Conservation (phyloP, 176 grass and related monocot genomes). For the Oryza punctata region DNA sequence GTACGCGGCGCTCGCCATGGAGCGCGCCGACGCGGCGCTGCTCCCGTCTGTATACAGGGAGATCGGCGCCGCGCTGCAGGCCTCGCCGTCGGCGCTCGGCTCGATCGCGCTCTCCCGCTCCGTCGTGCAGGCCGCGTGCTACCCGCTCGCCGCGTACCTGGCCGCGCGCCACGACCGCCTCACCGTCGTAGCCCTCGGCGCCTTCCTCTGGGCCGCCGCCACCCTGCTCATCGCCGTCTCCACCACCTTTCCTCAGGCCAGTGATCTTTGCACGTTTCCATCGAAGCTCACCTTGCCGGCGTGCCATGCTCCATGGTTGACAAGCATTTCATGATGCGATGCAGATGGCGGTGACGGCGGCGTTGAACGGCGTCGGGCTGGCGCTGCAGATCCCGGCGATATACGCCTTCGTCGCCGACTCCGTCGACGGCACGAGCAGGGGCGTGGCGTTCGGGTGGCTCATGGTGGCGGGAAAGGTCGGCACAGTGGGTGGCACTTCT, state of each 20-base stretch:
- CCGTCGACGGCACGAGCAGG: slow-evolving; percentile 40
- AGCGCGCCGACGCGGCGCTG: slow-evolving; percentile 84
- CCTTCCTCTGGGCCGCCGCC: slow-evolving; percentile 78
- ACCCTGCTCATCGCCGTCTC: slow-evolving; percentile 79
- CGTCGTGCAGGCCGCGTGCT: slow-evolving; percentile 75
- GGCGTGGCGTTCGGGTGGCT: slow-evolving; percentile 71
- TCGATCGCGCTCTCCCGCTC: slow-evolving; percentile 76
- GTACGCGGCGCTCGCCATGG: slow-evolving; percentile 76
- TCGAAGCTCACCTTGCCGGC: neutral
- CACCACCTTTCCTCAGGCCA: slow-evolving; percentile 64
- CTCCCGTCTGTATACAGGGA: slow-evolving; percentile 84
- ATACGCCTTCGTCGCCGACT: slow-evolving; percentile 54
- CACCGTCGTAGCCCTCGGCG: slow-evolving; percentile 73
- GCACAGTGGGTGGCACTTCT: slow-evolving; percentile 47
- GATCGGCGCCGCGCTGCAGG: slow-evolving; percentile 66
- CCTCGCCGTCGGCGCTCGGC: slow-evolving; percentile 61
- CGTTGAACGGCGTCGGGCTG: slow-evolving; percentile 61
- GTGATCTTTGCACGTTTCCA: neutral
- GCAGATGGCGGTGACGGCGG: slow-evolving; percentile 60
- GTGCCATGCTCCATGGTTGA: neutral
- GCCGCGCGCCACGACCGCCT: slow-evolving; percentile 62
- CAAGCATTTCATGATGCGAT: neutral
- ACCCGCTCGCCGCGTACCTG: slow-evolving; percentile 73
- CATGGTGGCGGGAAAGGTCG: slow-evolving; percentile 46
- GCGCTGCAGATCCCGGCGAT: slow-evolving; percentile 63